A percentile compares a stretch with the other conserved stretches of the same genome.
These are phyloP conservation scores for Skeletonema grethae DNA, from an alignment of 108 stramenopile genomes.

Conservation along the genomic window DNA sequence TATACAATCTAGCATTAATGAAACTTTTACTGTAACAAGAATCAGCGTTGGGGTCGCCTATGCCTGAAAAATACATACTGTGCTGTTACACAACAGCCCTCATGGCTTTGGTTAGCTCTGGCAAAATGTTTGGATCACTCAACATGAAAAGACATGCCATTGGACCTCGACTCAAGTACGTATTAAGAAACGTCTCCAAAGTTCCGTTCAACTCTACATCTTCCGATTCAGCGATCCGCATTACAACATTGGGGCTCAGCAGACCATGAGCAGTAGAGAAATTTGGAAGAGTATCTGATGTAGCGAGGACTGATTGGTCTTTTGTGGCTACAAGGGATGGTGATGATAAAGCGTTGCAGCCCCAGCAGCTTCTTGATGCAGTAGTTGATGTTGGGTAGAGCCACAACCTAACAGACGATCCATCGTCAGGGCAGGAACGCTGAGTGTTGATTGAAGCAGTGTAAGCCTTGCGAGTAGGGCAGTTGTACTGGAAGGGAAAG, in stretches of 20 bases:
- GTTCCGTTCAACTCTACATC: neutral
- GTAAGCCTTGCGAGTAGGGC: neutral
- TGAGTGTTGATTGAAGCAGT: neutral
- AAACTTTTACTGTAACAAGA: neutral
- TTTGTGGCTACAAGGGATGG: neutral
- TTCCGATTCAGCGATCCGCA: slow-evolving; percentile 47
- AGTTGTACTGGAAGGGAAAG: neutral
- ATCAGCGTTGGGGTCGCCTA: neutral
- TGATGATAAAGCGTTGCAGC: neutral
- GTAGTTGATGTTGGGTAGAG: neutral
- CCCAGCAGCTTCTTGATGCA: neutral
- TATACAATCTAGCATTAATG: neutral
- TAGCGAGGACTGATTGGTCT: slow-evolving; percentile 39
- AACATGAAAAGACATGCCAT: slow-evolving; percentile 70
- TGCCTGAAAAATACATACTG: neutral
- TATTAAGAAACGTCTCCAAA: slow-evolving; percentile 41
- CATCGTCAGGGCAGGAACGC: neutral
- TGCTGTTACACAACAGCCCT: slow-evolving; percentile 40
- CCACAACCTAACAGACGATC: neutral
- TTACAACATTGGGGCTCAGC: slow-evolving; percentile 63
- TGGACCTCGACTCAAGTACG: slow-evolving; percentile 56
- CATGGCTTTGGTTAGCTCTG: slow-evolving; percentile 69
- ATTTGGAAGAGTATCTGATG: slow-evolving; percentile 52
- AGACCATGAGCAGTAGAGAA: slow-evolving; percentile 67
- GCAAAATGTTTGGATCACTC: slow-evolving; percentile 60